phyloP scores from a whole-genome alignment of 2,329 filamentous ascomycete genomes.

The Alternaria sp. region DNA sequence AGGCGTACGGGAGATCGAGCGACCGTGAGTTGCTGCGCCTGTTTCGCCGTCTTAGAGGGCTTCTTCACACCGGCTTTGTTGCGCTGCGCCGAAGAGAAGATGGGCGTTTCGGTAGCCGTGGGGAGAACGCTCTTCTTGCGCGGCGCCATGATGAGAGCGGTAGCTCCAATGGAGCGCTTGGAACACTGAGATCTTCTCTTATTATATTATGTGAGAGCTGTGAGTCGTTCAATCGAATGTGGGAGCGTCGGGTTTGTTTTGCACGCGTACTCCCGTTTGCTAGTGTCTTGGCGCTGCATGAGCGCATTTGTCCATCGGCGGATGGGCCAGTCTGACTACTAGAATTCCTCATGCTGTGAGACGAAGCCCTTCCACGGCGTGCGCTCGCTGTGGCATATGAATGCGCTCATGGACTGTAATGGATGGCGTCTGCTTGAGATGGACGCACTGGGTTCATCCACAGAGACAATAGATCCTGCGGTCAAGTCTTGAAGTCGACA shows the following conservation, averaged over 20 bases:
- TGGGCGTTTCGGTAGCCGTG: not conserved
- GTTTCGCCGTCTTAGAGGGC: not conserved
- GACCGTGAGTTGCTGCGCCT: not conserved
- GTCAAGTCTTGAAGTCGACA: not conserved
- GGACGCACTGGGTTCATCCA: not conserved
- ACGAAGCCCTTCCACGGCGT: accelerated
- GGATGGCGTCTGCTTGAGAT: not conserved
- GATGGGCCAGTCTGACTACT: not conserved
- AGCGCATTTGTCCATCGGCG: not conserved
- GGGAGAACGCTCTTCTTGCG: not conserved
- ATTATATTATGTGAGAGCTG: not conserved
- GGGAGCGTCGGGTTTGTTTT: not conserved
- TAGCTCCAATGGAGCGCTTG: not conserved
- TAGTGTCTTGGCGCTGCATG: not conserved
- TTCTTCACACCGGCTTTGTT: not conserved
- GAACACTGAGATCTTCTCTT: not conserved
- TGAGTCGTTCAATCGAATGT: not conserved
- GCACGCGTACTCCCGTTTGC: not conserved
- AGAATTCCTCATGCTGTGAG: not conserved
- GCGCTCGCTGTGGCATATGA: not conserved
- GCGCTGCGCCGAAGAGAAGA: not conserved
- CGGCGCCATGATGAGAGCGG: not conserved
- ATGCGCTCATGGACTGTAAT: not conserved
- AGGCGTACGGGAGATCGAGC: not conserved
- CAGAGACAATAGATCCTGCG: not conserved